Evolutionary conservation across 1,284 basidiomycete species (phyloP), one percentile per base, ranked within the genome.

Genomic region (Tilletia walkeri): DNA sequence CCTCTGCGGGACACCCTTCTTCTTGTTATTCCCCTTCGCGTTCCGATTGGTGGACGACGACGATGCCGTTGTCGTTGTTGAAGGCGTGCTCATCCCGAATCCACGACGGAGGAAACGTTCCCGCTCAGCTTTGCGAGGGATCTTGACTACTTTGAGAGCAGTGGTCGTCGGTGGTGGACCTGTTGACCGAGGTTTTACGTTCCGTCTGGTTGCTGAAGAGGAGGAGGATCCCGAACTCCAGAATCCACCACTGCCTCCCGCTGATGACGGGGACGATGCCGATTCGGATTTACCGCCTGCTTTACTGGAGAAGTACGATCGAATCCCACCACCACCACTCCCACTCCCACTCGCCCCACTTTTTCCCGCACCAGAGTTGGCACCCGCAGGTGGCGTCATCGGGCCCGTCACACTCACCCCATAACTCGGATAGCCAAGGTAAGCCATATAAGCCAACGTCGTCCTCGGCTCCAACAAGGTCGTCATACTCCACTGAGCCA

Each of bases 401-500:
- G 59, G 59, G 9, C 59, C 59, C 16, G 30, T 63, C 7, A 63
- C 59, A 6, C 59, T 39, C 16, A 63, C 59, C 18, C 59, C 59
- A 20, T 63, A 78, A 7, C 75, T 76, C 0, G 91, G 89, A 82
- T 93, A 95, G 50, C 92, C 93, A 47, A 95, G 87, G 82, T 98
- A 96, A 18, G 95, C 95, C n/a, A 99, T 90, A 84, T 97, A 98
- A 34, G 93, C 91, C 30, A 99, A 86, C 0, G 95, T 96, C 30
- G 91, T 92, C 82, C 90, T 91, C 78, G 95, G 91, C 80, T 97
- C 93, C 18, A 99, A 87, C 2, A 99, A 87, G 0, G 95, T 99
- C 0, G 94, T 96, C 95, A 98, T 97, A 82, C 93, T 96, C 95
- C 95, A 99, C 83, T 98, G 95, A 34, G 95, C 95, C 18, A 99